Evolutionary conservation across 75 land plant species (phyloP).

Genomic region (Picea sitchensis): DNA sequence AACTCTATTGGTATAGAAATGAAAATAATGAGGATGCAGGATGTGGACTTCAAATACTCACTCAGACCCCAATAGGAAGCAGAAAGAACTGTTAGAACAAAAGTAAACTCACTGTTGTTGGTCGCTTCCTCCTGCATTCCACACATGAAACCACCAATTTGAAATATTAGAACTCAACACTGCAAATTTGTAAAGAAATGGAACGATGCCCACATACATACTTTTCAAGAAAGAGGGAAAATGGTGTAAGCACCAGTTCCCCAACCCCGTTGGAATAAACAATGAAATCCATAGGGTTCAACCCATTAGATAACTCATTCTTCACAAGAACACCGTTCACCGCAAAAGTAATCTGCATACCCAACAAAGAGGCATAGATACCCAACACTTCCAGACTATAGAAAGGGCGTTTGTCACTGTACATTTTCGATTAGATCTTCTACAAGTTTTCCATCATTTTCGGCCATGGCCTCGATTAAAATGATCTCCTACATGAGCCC

Average conservation of each 20-base stretch:
- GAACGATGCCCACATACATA: background rate
- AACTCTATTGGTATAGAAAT: too few species aligned
- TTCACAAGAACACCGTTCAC: background rate
- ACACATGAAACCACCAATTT: background rate
- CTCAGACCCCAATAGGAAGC: conserved; percentile 44
- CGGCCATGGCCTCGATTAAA: too few species aligned
- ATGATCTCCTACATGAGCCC: too few species aligned
- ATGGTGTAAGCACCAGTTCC: background rate
- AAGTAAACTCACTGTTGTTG: conserved; percentile 20
- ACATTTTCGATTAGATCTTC: too few species aligned
- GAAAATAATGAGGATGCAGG: background rate
- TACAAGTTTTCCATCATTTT: too few species aligned
- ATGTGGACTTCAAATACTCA: background rate
- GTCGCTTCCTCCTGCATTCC: conserved; percentile 42
- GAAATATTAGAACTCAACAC: background rate
- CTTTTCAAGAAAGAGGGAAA: background rate
- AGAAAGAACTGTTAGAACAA: conserved; percentile 29
- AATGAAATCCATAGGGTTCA: background rate
- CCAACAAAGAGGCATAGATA: too few species aligned
- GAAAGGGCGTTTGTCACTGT: too few species aligned
- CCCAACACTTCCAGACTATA: too few species aligned
- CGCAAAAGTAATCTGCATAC: too few species aligned
- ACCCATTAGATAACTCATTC: background rate
- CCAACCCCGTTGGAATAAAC: background rate
- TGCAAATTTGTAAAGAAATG: background rate